Evolutionary conservation across 129 eudicot species (phyloP), one percentile per base, ranked within the genome.

Genomic region (Scalesia atractyloides): DNA sequence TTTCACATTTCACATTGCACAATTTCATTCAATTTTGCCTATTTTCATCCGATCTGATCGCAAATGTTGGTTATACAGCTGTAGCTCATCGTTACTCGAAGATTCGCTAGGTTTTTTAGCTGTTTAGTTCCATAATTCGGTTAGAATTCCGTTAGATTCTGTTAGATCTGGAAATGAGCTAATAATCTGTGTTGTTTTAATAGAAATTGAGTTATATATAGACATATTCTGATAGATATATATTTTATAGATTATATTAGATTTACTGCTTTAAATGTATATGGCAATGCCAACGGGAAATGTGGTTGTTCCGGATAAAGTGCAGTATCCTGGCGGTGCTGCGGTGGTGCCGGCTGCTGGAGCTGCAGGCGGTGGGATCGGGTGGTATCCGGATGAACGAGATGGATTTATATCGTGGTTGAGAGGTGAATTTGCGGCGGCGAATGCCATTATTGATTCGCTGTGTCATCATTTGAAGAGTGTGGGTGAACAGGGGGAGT

Each of bases 341-440:
- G 83, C 48, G 68, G 67, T 59, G 9, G 66, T 60, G 44, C 79
- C 75, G 18, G 66, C 52, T 7, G 84, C 79, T 7, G 77, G 36
- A 58, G 16, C 64, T 0, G 44, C 43, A 9, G 76, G 43, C n/a
- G 73, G 66, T 52, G 87, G 80, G 15, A 69, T 75, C 17, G 91
- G 81, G 48, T 84, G 77, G 86, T 82, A 76, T 50, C 67, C 82
- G 44, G 91, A 88, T 26, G 97, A 88, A 69, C 68, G 95, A 72
- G 97, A 91, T 18, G 90, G 86, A 61, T 84, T 86, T 43, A 73
- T 88, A 30, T 77, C 82, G 41, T 91, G 97, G 97, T 47, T 91
- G 59, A 79, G 97, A 6, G 91, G 95, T 9, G 97, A 91, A 82
- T 91, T 91, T 56, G 97, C 97, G 0, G 97, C 97, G 9, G 91